phyloP scores from a whole-genome alignment of 2,329 filamentous ascomycete species.

The Epichloe bromicola region DNA sequence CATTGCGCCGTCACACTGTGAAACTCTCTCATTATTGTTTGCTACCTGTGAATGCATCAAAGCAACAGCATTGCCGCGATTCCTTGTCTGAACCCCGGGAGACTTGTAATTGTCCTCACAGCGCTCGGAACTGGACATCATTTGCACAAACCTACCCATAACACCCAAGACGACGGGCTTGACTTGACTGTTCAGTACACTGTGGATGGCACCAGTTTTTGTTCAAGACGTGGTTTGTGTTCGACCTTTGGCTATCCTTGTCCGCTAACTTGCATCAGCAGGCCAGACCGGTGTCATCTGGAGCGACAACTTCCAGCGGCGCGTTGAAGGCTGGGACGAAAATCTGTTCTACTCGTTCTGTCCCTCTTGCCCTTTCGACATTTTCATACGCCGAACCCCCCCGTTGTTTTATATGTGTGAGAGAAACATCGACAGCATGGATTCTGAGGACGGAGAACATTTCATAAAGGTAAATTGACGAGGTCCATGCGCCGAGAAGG shows the following conservation, averaged over 20 bases:
- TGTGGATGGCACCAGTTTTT: not conserved
- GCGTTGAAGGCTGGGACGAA: not conserved
- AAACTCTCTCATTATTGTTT: not conserved
- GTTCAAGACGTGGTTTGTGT: not conserved
- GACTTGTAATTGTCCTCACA: slow-evolving; percentile 1
- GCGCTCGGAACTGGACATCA: not conserved
- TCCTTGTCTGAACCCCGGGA: not conserved
- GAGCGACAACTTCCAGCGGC: not conserved
- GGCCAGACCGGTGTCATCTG: not conserved
- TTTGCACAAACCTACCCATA: not conserved
- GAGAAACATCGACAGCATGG: slow-evolving; percentile 39
- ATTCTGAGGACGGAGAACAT: slow-evolving; percentile 79
- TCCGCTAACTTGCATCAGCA: slow-evolving; percentile 1
- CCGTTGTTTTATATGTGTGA: too few relatives aligned
- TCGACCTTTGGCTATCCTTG: not conserved
- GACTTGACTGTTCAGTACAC: not conserved
- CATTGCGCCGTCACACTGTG: not conserved
- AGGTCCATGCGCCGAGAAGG: not conserved
- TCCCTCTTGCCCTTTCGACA: not conserved
- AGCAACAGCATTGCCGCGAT: not conserved
- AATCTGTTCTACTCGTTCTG: not conserved
- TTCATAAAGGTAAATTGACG: slow-evolving; percentile 64
- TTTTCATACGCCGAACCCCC: too few relatives aligned
- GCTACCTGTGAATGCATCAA: slow-evolving; percentile 2
- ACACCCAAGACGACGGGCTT: not conserved